phyloP scores from a whole-genome alignment of 139 green algal species.

The Diplosphaera chodatii region DNA sequence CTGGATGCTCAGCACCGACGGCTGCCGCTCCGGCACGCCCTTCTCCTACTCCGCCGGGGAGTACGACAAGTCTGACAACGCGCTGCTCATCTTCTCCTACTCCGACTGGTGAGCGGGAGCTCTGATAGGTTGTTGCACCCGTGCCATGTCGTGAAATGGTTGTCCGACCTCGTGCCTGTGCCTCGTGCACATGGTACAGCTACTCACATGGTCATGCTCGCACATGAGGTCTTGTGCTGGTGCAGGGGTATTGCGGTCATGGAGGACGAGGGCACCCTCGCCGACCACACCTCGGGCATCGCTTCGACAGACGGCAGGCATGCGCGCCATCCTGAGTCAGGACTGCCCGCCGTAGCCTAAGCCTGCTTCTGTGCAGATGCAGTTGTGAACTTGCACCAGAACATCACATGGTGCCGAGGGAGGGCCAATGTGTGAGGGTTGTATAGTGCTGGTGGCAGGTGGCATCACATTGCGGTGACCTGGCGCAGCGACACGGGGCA shows the following conservation, averaged over 20 bases:
- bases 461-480: constrained; percentile 82
- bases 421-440: background rate
- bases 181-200: too few relatives aligned
- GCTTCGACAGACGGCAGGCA: constrained; percentile 47
- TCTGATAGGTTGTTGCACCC: too few relatives aligned
- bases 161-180: too few relatives aligned
- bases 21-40: constrained; percentile 30
- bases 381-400: too few relatives aligned
- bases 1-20: constrained; percentile 68
- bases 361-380: too few relatives aligned
- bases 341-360: too few relatives aligned
- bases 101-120: constrained; percentile 70
- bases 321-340: background rate
- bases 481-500: constrained; percentile 58
- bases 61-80: constrained; percentile 71
- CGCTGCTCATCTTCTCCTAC: constrained; percentile 84
- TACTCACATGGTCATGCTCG: too few relatives aligned
- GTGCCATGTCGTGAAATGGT: too few relatives aligned
- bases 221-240: background rate
- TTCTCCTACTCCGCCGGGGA: constrained; percentile 39
- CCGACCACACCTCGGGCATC: constrained; percentile 68
- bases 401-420: too few relatives aligned
- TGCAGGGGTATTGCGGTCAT: constrained; percentile 69
- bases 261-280: constrained; percentile 73
- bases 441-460: constrained; percentile 34